Evolutionary conservation across 495 filamentous ascomycete species (phyloP).

Genomic region (Neurospora hispaniola): DNA sequence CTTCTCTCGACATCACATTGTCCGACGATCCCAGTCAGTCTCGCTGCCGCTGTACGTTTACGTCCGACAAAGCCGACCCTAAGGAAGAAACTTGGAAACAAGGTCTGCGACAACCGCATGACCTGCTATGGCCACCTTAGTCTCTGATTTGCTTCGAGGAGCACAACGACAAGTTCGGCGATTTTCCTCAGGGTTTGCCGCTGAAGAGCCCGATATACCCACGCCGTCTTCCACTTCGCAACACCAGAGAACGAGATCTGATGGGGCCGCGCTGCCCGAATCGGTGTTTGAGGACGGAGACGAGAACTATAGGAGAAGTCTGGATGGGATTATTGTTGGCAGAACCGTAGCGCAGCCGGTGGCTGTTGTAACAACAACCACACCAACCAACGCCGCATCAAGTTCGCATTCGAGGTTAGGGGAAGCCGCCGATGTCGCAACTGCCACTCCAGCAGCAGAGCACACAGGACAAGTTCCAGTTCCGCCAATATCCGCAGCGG

Average conservation of each 20-base stretch:
- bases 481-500: not conserved
- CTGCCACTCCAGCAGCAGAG: not conserved
- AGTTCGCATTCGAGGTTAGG: not conserved
- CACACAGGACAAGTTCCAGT: not conserved
- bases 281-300: conserved; percentile 13
- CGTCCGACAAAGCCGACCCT: not conserved
- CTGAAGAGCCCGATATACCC: conserved; percentile 16
- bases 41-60: conserved; percentile 1
- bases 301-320: not conserved
- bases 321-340: not conserved
- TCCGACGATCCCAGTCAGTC: not conserved
- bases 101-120: conserved; percentile 1
- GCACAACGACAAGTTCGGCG: conserved; percentile 54
- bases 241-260: conserved; percentile 12
- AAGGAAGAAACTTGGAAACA: not conserved
- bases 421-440: not conserved
- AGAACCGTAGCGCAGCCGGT: not conserved
- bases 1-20: not conserved
- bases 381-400: not conserved
- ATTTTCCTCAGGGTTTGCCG: conserved; percentile 40
- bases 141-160: conserved; percentile 46
- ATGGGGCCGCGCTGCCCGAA: not conserved
- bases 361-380: not conserved
- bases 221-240: conserved; percentile 2
- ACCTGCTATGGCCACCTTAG: conserved; percentile 58